Evolutionary conservation across 2,329 filamentous ascomycete genomes (phyloP), one percentile per base, ranked within the genome.

Genomic region (Ascochyta viciae-villosae): DNA sequence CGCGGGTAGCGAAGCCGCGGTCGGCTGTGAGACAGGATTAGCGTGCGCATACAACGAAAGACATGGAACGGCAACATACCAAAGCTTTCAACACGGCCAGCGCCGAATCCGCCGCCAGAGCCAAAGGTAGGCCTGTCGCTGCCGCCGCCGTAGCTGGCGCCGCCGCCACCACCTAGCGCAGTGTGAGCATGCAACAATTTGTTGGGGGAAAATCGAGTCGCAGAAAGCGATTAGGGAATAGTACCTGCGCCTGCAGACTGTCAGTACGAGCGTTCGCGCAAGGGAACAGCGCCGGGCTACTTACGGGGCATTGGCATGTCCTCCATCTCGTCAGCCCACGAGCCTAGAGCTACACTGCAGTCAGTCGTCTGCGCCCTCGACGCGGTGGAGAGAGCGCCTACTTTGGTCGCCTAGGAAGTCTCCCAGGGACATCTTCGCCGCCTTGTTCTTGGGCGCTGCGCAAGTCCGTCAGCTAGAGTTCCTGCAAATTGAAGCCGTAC

Each of bases 261-360:
- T 74, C 63, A 74, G 71, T 56, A 60, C 34, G 39, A 22, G 19
- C 19, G 29, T 40, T 31, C n/a, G 22, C 33, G 31, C 23, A 12
- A 4, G 16, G 3, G 1, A 6, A 29, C 16, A 38, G 16, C 15
- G 6, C 10, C 27, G 6, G 54, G 81, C 23, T 37, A 73, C 88
- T 82, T 84, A 94, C 90, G 82, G 77, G 87, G 86, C 65, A 90
- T 85, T 61, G 85, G 85, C 78, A 84, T 82, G 73, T 96, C 92
- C 80, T 99, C 95, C 82, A 99, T 96, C 77, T 99, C 95, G 81
- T 99, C 96, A 72, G 95, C 95, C 95, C 95, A 99, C 68, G 95
- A 98, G 75, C 94, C 92, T 74, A 89, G 84, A 72, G 85, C 87
- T 90, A 72, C 58, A 57, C 47, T 47, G 42, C 57, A 23, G 68